Percentiles rank a stretch among this genome's conserved stretches.
phyloP scores from a whole-genome alignment of 2,329 filamentous ascomycete genomes.

The Xylariales sp. region DNA sequence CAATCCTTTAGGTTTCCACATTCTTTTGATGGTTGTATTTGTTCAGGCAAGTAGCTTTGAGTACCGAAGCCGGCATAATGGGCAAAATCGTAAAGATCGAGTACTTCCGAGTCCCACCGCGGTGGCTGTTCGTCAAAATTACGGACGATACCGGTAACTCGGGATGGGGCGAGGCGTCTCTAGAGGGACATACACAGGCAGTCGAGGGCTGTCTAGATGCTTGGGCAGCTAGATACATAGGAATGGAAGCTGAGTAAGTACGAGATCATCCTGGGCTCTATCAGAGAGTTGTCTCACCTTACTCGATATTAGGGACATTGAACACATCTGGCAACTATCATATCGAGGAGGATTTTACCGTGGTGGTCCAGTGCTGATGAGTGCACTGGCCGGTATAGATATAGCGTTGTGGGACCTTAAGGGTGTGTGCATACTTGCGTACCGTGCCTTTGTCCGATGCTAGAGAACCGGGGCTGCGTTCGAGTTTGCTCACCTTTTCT shows the following conservation, averaged over 20 bases:
- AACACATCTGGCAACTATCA: slow-evolving; percentile 73
- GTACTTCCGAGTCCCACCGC: slow-evolving; percentile 70
- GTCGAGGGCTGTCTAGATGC: slow-evolving; percentile 71
- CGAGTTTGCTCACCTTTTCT: not conserved
- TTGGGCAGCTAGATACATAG: slow-evolving; percentile 58
- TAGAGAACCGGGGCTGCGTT: not conserved
- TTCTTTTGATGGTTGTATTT: too few species aligned
- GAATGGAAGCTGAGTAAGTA: slow-evolving; percentile 64
- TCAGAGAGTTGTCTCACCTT: not conserved
- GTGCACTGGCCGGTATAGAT: slow-evolving; percentile 70
- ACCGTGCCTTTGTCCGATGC: not conserved
- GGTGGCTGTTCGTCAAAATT: slow-evolving; percentile 76
- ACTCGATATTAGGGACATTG: slow-evolving; percentile 55
- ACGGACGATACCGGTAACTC: slow-evolving; percentile 58
- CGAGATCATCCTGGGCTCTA: not conserved
- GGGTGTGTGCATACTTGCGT: slow-evolving; percentile 24
- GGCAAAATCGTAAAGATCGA: slow-evolving; percentile 61
- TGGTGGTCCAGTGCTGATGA: slow-evolving; percentile 77
- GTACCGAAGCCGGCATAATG: slow-evolving; percentile 48
- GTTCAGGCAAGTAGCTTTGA: too few species aligned
- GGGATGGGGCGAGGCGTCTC: slow-evolving; percentile 71
- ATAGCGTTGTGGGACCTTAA: slow-evolving; percentile 80
- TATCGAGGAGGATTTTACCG: slow-evolving; percentile 72
- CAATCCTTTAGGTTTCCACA: too few species aligned
- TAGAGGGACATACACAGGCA: slow-evolving; percentile 69